Base-by-base conservation (phyloP, 225 moss, liverwort and hornwort species). In the Straminergon stramineum region DNA sequence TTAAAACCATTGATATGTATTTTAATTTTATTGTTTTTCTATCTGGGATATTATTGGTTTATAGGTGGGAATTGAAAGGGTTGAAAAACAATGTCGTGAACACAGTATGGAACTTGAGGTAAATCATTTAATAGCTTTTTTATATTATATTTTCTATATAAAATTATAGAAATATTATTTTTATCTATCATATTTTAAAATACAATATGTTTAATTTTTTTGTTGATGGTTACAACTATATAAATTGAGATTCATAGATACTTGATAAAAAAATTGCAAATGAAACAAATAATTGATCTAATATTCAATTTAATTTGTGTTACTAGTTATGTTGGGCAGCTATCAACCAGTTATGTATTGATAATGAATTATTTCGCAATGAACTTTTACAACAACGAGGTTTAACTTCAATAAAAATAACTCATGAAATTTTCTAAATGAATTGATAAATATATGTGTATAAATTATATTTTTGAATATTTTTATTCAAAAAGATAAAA, bases 331-430 rank as follows among this genome's bases (percentile, higher is more conserved):
- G 97, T 90, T 98, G 97, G 97, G 92, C 94, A 5, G 95, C 97
- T 30, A 97, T 98, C 86, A 97, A 98, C n/a, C 95, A 98, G 75
- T 45, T 98, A 13, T 98, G 98, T 79, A 96, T 96, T 87, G 98
- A 98, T 76, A 98, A 96, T 83, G 97, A 97, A 52, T 87, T 93
- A 15, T 97, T 96, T 84, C 95, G 93, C 5, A 95, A 94, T 23
- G 91, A 96, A 67, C 88, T 98, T 74, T 89, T 89, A 87, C 85
- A 88, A 61, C 92, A 93, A 81, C 84, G 10, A 89, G 88, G 84
- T 90, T 18, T 74, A 9, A 17, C 8, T 16, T 31, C 15, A 27
- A 10, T 11, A 37, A 30, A 37, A 85, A 22, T 1, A 48, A 48
- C 48, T 9, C 48, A 73, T 43, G 7, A 73, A 34, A 17, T 2